Conservation (phyloP, 177 flowering plant genomes). For the Telopea speciosissima region DNA sequence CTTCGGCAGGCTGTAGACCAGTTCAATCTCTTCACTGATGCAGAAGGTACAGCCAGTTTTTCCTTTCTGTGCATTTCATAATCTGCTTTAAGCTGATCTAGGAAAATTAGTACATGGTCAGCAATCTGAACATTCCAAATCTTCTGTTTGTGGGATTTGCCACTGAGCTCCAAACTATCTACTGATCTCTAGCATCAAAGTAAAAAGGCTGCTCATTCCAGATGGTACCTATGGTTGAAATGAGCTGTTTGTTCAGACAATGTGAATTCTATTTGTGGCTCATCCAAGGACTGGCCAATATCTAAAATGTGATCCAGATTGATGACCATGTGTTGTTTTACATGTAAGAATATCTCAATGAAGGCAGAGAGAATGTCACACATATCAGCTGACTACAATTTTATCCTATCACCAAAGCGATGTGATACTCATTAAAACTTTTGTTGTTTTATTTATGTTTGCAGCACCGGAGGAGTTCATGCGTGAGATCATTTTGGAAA, state of each 20-base stretch:
- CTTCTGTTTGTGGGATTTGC: background rate
- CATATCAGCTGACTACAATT: background rate
- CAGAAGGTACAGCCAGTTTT: conserved; percentile 30
- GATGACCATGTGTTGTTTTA: background rate
- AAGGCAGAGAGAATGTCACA: too few species aligned
- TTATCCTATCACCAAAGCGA: background rate
- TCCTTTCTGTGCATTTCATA: background rate
- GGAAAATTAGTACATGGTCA: background rate
- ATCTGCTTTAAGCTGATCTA: background rate
- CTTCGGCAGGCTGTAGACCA: conserved; percentile 64
- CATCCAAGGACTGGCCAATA: background rate
- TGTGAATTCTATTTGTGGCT: background rate
- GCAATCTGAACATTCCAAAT: background rate
- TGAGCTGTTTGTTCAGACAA: background rate
- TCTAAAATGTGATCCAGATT: background rate
- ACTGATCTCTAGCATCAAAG: background rate
- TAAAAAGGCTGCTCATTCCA: too few species aligned
- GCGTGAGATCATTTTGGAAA: conserved; percentile 34
- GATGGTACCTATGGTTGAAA: too few species aligned
- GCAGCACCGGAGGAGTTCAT: conserved; percentile 55
- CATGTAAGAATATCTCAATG: too few species aligned
- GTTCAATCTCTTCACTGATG: conserved; percentile 50
- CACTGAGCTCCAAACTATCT: background rate
- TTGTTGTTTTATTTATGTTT: conserved; percentile 9
- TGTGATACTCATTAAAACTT: background rate